These are phyloP conservation scores for Camptophora hylomeconis DNA, from an alignment of 2,329 filamentous ascomycete species.

Conservation along the genomic window DNA sequence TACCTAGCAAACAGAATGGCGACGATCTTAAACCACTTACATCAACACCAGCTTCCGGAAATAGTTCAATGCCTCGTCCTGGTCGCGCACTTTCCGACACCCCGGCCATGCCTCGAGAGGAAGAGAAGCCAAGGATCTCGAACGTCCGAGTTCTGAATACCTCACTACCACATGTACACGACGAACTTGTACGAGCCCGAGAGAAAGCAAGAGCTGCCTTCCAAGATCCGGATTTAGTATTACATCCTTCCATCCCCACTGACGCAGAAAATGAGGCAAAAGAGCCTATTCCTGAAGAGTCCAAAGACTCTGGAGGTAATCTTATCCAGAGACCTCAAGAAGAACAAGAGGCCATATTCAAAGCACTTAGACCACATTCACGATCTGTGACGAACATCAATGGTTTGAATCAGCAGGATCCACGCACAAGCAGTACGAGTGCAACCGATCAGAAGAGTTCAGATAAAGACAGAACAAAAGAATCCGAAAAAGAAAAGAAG, in stretches of 20 bases:
- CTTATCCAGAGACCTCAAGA: conserved; percentile 34
- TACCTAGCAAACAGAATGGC: conserved; percentile 2
- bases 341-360: conserved; percentile 68
- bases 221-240: conserved; percentile 17
- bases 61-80: conserved; percentile 6
- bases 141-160: conserved; percentile 87
- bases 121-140: conserved; percentile 49
- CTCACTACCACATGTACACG: conserved; percentile 80
- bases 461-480: too few relatives aligned
- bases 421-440: conserved; percentile 41
- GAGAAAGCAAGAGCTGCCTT: conserved; percentile 36
- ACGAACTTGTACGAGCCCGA: conserved; percentile 65
- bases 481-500: conserved; percentile 31
- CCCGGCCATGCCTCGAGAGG: conserved; percentile 18
- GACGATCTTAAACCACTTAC: conserved; percentile 16
- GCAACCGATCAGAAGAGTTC: too few relatives aligned
- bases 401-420: conserved; percentile 39
- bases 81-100: conserved; percentile 17
- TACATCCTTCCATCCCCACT: conserved; percentile 9
- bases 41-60: conserved; percentile 8
- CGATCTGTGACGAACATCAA: conserved; percentile 58
- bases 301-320: conserved; percentile 15
- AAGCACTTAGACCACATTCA: conserved; percentile 74
- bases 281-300: conserved; percentile 16
- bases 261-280: conserved; percentile 9